Evolutionary conservation across 2,329 filamentous ascomycete species (phyloP), one percentile per base, ranked within the genome.

Genomic region (Fusarium bulbicola): DNA sequence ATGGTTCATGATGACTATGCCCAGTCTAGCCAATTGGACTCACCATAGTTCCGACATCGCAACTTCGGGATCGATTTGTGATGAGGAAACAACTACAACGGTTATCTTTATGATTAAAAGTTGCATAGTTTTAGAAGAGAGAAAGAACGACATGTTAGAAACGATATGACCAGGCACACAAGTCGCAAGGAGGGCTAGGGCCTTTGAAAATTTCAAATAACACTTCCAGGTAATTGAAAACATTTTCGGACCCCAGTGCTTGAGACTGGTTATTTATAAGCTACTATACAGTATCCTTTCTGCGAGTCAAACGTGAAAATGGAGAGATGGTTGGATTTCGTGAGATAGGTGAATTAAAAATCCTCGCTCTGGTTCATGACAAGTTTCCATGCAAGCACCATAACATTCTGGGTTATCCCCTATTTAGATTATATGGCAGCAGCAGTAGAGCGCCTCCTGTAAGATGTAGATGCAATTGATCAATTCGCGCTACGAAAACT

Each of bases 31-130:
- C 72, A 76, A 76, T 73, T 53, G 56, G 36, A 46, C 36, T 42
- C 40, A 39, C 16, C 6, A 36, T 21, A 3, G 64, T 71, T 72
- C 75, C 75, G 75, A 77, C 59, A 77, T 76, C 73, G 73, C 75
- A 49, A 43, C 40, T 58, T 50, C 34, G 14, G 32, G 18, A 32
- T 37, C 11, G 39, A 26, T 21, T 42, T 20, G 6, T 13, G n/a
- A 42, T 34, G 43, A 28, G 45, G 21, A 15, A 21, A 56, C 14
- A 26, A 24, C 8, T 9, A 18, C 18, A 21, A 13, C 20, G 9
- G 9, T 34, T 18, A n/a, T 47, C 20, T 28, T 26, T 3, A 18
- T 34, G 26, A 20, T 18, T 2, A 26, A 58, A 36, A 21, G 8
- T 10, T 13, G 11, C 20, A 36, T 18, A 8, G 14, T n/a, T 26